Conservation (phyloP, 2,329 filamentous ascomycete genomes). For the Biscogniauxia marginata region DNA sequence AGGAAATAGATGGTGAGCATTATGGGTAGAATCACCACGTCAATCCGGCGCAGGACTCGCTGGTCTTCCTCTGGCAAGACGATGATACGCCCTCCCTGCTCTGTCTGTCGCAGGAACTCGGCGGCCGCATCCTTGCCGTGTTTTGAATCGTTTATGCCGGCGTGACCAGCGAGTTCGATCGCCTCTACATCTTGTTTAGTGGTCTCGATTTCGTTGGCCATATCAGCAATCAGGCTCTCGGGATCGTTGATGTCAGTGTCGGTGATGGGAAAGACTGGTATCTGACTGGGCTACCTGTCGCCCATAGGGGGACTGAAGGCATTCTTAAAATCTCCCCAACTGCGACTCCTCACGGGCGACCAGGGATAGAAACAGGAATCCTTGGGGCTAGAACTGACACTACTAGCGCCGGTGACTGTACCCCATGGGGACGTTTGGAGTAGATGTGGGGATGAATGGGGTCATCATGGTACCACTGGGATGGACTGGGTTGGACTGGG, state of each 20-base stretch:
- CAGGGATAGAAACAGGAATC: not conserved
- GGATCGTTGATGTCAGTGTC: not conserved
- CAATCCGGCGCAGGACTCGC: not conserved
- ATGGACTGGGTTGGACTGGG: too few relatives aligned
- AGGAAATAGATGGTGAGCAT: constrained; percentile 55
- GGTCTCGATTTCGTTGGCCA: not conserved
- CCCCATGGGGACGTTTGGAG: not conserved
- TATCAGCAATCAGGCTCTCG: not conserved
- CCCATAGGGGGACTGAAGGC: not conserved
- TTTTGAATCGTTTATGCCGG: not conserved
- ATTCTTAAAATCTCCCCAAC: not conserved
- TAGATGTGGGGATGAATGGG: not conserved
- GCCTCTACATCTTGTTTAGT: not conserved
- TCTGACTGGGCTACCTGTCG: too few relatives aligned
- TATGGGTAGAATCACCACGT: not conserved
- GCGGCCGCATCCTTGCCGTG: not conserved
- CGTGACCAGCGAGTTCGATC: not conserved
- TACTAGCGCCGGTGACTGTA: not conserved
- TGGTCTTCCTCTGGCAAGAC: not conserved
- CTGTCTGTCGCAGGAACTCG: not conserved
- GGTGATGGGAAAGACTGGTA: not conserved
- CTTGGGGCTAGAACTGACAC: not conserved
- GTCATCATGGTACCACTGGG: not conserved
- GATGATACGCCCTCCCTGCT: not conserved
- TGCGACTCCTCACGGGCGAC: not conserved